Evolutionary conservation across 2,329 filamentous ascomycete species (phyloP), one percentile per base, ranked within the genome.

Genomic region (Pyrenophora tritici-repentis): DNA sequence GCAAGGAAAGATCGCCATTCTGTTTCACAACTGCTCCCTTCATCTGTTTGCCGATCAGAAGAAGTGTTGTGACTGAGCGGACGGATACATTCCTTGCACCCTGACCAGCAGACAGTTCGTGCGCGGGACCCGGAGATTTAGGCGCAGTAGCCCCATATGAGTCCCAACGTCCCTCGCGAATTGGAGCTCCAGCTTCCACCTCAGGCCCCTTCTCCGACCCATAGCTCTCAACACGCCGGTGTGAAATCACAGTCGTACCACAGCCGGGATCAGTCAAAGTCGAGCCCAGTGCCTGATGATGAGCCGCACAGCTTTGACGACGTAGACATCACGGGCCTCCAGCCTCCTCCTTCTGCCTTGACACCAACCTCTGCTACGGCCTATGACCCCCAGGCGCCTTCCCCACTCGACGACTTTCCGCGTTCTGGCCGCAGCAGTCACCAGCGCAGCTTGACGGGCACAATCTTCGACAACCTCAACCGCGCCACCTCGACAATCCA

Each of bases 401-500:
- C 64, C 24, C 65, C 66, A 12, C 53, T 70, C 12, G 62, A 72
- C 13, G 53, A 66, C 47, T 67, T 66, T 53, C 50, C 58, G 10
- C 42, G 60, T 7, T 38, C 63, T 26, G 41, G 56, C 40, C 60
- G 53, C 20, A 59, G 47, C 45, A 61, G 54, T 46, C 72, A 73
- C 56, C 66, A 72, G 50, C 63, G 70, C 13, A 68, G 67, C 1
- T 42, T 74, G 50, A 74, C 72, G 6, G 67, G 66, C 47, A 70
- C 71, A 1, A 64, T 74, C 44, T 62, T 74, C 47, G 66, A 73
- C 63, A 74, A 73, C 56, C 71, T 74, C 48, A 69, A 62, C 53
- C 64, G 66, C 43, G 71, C 73, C 36, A 66, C 72, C 39, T 66
- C 66, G 7, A 71, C 70, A 17, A 42, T 73, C 39, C 70, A 72